Percentiles rank a stretch among this genome's conserved stretches.
Evolutionary conservation across 2,329 filamentous ascomycete species (phyloP).

Genomic region (Fusarium falciforme): DNA sequence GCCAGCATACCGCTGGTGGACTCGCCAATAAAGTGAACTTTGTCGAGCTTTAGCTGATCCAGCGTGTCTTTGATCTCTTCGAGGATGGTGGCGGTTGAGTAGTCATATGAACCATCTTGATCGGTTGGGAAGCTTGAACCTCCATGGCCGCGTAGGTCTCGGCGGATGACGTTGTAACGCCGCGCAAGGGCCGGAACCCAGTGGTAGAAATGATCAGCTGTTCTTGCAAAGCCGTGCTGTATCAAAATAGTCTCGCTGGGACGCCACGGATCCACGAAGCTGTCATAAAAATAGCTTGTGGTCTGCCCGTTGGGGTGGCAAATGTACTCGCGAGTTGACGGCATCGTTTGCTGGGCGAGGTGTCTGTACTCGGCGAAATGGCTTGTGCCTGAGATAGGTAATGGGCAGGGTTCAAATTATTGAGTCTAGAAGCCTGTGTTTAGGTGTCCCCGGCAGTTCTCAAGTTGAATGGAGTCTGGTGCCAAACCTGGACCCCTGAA

Average conservation of each 20-base stretch:
- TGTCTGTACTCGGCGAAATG: too few species aligned
- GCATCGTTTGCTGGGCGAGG: too few species aligned
- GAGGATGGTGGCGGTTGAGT: constrained; percentile 6
- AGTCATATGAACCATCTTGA: background rate
- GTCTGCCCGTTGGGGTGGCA: constrained; percentile 12
- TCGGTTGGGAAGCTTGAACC: constrained; percentile 1
- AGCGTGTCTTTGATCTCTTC: constrained; percentile 17
- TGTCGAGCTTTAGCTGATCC: constrained; percentile 2
- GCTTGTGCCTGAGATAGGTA: too few species aligned
- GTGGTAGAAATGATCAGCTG: constrained; percentile 20
- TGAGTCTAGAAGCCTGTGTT: too few species aligned
- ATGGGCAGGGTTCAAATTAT: too few species aligned
- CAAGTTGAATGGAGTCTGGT: too few species aligned
- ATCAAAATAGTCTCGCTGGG: constrained; percentile 11
- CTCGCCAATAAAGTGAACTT: constrained; percentile 18
- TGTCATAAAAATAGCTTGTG: constrained; percentile 14
- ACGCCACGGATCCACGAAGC: constrained; percentile 12
- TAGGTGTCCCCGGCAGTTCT: too few species aligned
- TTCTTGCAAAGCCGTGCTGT: constrained; percentile 11
- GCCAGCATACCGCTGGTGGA: constrained; percentile 22
- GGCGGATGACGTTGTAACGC: constrained; percentile 8
- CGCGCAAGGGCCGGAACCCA: constrained; percentile 10
- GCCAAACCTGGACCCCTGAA: too few species aligned
- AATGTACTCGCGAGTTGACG: too few species aligned
- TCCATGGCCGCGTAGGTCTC: constrained; percentile 19